Conservation (phyloP, 2,329 filamentous ascomycete species). For the Huntiella omanensis region DNA sequence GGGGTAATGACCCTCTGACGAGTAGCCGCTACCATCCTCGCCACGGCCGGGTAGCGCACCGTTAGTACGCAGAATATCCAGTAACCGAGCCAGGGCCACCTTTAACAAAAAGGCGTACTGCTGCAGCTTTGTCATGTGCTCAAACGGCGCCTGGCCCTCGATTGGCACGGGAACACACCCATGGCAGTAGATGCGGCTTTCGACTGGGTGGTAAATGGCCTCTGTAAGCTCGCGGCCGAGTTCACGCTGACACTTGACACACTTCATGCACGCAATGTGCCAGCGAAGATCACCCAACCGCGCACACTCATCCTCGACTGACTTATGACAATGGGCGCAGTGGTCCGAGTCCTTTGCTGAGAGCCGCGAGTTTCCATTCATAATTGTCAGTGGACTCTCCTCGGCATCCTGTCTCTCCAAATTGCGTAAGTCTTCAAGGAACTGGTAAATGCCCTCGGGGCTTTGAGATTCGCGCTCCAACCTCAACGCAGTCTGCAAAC, state of each 20-base stretch:
- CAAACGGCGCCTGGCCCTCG: conserved; percentile 37
- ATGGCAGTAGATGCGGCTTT: conserved; percentile 52
- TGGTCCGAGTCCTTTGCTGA: conserved; percentile 68
- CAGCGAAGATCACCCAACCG: conserved; percentile 57
- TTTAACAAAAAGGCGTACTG: conserved; percentile 88
- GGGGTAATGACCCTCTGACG: conserved; percentile 33
- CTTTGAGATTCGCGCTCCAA: conserved; percentile 68
- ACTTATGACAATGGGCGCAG: conserved; percentile 61
- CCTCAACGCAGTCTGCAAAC: conserved; percentile 78
- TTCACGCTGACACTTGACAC: conserved; percentile 45
- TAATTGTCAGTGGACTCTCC: conserved; percentile 49
- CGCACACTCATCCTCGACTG: conserved; percentile 88
- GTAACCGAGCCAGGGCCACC: conserved; percentile 73
- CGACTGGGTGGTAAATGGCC: conserved; percentile 49
- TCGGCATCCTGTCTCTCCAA: conserved; percentile 45
- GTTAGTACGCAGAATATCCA: conserved; percentile 70
- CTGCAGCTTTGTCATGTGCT: conserved; percentile 65
- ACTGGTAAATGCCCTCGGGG: conserved; percentile 58
- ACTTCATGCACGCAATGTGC: conserved; percentile 69
- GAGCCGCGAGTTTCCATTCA: conserved; percentile 43
- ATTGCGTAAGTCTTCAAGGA: conserved; percentile 66
- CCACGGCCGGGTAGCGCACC: conserved; percentile 61
- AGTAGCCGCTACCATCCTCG: conserved; percentile 53
- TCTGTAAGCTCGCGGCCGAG: conserved; percentile 49
- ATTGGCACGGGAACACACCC: conserved; percentile 41